Conservation (phyloP, 768 basidiomycete genomes). For the Lentinula detonsa region DNA sequence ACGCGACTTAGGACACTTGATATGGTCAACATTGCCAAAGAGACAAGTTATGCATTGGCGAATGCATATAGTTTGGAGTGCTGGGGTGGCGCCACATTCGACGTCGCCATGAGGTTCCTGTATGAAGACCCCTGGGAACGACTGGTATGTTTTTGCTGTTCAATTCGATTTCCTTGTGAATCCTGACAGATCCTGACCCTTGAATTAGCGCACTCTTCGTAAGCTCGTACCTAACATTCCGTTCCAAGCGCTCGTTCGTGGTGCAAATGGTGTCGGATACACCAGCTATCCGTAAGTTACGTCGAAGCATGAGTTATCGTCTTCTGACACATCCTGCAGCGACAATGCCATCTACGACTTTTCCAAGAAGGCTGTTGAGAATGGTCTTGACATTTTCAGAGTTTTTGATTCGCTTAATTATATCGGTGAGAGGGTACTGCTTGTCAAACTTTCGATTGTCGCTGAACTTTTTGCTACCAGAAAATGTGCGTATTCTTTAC, state of each 20-base stretch:
- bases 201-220: constrained; percentile 71
- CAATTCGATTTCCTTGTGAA: not conserved
- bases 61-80: constrained; percentile 97
- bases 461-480: constrained; percentile 27
- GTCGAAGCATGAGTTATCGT: not conserved
- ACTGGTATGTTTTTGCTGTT: constrained; percentile 47
- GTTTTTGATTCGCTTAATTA: constrained; percentile 99
- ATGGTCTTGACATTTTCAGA: constrained; percentile 98
- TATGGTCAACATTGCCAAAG: constrained; percentile 97
- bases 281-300: constrained; percentile 90
- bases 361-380: constrained; percentile 99
- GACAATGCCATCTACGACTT: constrained; percentile 99
- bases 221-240: constrained; percentile 98
- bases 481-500: constrained; percentile 52
- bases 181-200: constrained; percentile 10
- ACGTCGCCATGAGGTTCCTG: constrained; percentile 98
- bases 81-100: constrained; percentile 99
- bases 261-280: constrained; percentile 98
- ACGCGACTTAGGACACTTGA: constrained; percentile 94
- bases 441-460: not conserved
- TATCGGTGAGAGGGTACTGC: constrained; percentile 56
- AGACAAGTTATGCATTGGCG: constrained; percentile 90
- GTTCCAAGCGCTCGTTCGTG: constrained; percentile 95
- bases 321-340: constrained; percentile 28
- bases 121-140: constrained; percentile 99